Conservation (phyloP, 352 stramenopile genomes). For the Globisporangium nagaii region DNA sequence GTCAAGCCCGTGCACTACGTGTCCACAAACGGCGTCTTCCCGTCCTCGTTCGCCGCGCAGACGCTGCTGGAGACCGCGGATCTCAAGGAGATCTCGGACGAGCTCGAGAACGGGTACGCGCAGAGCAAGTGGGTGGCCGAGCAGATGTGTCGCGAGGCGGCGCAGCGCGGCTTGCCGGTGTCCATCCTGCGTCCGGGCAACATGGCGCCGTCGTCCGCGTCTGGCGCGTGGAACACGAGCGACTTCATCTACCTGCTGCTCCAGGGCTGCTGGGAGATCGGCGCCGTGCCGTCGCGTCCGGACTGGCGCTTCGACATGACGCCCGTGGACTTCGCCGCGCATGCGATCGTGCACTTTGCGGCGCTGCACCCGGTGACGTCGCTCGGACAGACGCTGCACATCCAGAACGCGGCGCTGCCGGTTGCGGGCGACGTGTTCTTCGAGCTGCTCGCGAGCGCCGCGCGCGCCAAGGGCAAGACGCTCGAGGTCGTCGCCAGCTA, state of each 20-base stretch:
- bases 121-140: conserved; percentile 92
- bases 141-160: conserved; percentile 77
- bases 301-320: conserved; percentile 89
- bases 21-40: conserved; percentile 90
- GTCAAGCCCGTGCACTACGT: conserved; percentile 89
- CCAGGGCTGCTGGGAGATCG: conserved; percentile 63
- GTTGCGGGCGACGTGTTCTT: conserved; percentile 51
- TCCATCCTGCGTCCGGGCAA: conserved; percentile 88
- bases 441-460: conserved; percentile 19
- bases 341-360: conserved; percentile 78
- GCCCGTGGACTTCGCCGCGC: conserved; percentile 89
- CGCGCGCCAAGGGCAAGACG: conserved; percentile 14
- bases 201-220: conserved; percentile 65
- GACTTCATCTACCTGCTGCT: conserved; percentile 91
- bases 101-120: conserved; percentile 79
- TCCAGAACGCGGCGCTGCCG: conserved; percentile 50
- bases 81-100: conserved; percentile 46
- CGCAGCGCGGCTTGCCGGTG: conserved; percentile 73
- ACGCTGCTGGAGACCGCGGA: conserved; percentile 47
- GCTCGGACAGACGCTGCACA: conserved; percentile 67
- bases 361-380: conserved; percentile 42
- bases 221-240: conserved; percentile 77
- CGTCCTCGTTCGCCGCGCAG: conserved; percentile 24
- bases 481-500: conserved; percentile 27
- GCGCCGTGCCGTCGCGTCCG: conserved; percentile 45